These are phyloP conservation scores for Boletus sp. DNA, from an alignment of 768 basidiomycete genomes.

Conservation along the genomic window DNA sequence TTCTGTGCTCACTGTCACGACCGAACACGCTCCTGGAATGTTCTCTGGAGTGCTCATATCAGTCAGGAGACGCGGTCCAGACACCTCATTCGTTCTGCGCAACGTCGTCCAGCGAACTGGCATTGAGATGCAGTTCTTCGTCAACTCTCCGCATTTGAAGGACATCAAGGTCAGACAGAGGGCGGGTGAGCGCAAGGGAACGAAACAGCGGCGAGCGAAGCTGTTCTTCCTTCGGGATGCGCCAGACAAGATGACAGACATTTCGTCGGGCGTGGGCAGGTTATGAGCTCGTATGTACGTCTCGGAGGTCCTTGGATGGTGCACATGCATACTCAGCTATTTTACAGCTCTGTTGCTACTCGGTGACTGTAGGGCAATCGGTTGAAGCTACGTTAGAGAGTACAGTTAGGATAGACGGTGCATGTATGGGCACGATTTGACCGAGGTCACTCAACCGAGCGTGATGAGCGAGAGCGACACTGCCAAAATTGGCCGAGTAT, in stretches of 20 bases:
- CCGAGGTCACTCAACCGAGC: background rate
- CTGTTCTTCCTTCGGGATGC: conserved; percentile 79
- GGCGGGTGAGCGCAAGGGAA: conserved; percentile 46
- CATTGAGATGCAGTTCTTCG: conserved; percentile 90
- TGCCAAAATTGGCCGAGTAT: conserved; percentile 17
- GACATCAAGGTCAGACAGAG: conserved; percentile 75
- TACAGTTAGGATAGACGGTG: conserved; percentile 8
- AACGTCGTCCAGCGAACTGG: conserved; percentile 91
- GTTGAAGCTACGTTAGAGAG: background rate
- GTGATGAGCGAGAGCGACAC: background rate
- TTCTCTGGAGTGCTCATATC: conserved; percentile 90
- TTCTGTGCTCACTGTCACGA: conserved; percentile 78
- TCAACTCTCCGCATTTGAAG: conserved; percentile 82
- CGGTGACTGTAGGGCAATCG: background rate
- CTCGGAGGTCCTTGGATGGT: background rate
- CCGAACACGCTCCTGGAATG: conserved; percentile 70
- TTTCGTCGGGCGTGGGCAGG: conserved; percentile 46
- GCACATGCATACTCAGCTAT: conserved; percentile 1
- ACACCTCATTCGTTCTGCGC: conserved; percentile 84
- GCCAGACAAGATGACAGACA: conserved; percentile 80
- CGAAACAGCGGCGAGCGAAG: conserved; percentile 70
- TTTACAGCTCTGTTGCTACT: conserved; percentile 2
- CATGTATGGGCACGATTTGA: background rate
- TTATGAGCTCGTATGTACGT: conserved; percentile 23
- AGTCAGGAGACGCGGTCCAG: conserved; percentile 76